Evolutionary conservation across 1,284 basidiomycete genomes (phyloP).

Genomic region (Ustilago nuda): DNA sequence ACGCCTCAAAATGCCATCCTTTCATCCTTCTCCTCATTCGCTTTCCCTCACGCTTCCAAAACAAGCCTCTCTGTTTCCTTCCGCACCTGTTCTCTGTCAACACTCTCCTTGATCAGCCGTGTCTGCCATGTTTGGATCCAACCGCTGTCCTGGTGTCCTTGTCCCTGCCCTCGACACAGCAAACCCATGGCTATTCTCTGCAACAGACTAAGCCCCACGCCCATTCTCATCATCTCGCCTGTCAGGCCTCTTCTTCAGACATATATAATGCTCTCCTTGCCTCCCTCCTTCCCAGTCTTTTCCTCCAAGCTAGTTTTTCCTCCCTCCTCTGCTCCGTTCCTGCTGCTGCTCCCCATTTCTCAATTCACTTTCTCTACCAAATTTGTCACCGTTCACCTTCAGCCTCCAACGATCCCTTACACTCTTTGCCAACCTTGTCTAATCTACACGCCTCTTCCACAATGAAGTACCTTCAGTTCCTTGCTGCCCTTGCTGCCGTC

Average conservation of each 20-base stretch:
- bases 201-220: background rate
- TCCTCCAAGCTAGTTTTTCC: slow-evolving; percentile 48
- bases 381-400: slow-evolving; percentile 16
- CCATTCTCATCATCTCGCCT: slow-evolving; percentile 27
- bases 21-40: background rate
- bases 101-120: slow-evolving; percentile 1
- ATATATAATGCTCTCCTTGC: slow-evolving; percentile 32
- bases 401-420: slow-evolving; percentile 11
- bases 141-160: background rate
- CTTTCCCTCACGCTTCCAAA: slow-evolving; percentile 5
- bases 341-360: slow-evolving; percentile 42
- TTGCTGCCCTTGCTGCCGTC: slow-evolving; percentile 50
- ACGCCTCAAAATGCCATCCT: slow-evolving; percentile 14
- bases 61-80: slow-evolving; percentile 11
- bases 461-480: slow-evolving; percentile 56
- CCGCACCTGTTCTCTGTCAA: background rate
- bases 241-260: background rate
- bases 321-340: slow-evolving; percentile 23
- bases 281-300: slow-evolving; percentile 3
- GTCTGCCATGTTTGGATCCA: slow-evolving; percentile 44
- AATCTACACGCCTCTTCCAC: slow-evolving; percentile 16
- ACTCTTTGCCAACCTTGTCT: slow-evolving; percentile 25
- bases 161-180: background rate
- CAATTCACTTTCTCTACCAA: slow-evolving; percentile 22
- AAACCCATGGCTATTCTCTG: background rate